Evolutionary conservation across 208 protist species (phyloP).

Genomic region (Leishmania guyanensis): DNA sequence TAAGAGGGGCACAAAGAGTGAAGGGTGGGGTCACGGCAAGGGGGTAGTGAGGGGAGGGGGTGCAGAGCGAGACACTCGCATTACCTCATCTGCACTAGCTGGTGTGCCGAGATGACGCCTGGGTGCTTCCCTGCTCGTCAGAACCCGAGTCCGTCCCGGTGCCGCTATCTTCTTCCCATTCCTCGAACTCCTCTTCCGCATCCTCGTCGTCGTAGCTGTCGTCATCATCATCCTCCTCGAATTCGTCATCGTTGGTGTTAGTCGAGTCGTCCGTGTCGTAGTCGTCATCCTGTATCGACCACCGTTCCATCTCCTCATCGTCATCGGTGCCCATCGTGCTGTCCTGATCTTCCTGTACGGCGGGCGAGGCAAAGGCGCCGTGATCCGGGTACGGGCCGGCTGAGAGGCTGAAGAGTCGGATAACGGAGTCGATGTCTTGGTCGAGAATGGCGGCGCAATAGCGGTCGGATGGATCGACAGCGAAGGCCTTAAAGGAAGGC

Average conservation of each 20-base stretch:
- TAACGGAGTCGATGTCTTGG: slow-evolving; percentile 58
- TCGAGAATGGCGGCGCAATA: slow-evolving; percentile 85
- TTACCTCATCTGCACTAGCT: not conserved
- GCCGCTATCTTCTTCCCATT: slow-evolving; percentile 12
- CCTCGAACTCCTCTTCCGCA: slow-evolving; percentile 13
- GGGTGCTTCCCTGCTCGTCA: slow-evolving; percentile 8
- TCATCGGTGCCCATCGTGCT: slow-evolving; percentile 46
- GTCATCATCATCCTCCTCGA: slow-evolving; percentile 36
- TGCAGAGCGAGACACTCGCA: not conserved
- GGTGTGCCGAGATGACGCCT: not conserved
- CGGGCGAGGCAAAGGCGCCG: slow-evolving; percentile 61
- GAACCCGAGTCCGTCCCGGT: slow-evolving; percentile 5
- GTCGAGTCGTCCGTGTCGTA: slow-evolving; percentile 32
- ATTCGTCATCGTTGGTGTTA: slow-evolving; percentile 19
- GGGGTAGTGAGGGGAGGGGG: not conserved
- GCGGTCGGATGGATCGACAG: slow-evolving; percentile 82
- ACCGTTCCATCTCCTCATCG: slow-evolving; percentile 50
- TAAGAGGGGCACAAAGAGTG: not conserved
- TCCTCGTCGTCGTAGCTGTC: slow-evolving; percentile 24
- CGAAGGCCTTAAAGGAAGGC: slow-evolving; percentile 73
- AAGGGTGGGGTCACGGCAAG: not conserved
- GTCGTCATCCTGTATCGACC: slow-evolving; percentile 38
- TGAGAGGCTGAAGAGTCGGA: slow-evolving; percentile 80
- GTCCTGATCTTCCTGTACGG: slow-evolving; percentile 39
- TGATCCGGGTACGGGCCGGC: slow-evolving; percentile 71